Evolutionary conservation across 345 rosid species (phyloP), one percentile per base, ranked within the genome.

Genomic region (Trapa incisa): DNA sequence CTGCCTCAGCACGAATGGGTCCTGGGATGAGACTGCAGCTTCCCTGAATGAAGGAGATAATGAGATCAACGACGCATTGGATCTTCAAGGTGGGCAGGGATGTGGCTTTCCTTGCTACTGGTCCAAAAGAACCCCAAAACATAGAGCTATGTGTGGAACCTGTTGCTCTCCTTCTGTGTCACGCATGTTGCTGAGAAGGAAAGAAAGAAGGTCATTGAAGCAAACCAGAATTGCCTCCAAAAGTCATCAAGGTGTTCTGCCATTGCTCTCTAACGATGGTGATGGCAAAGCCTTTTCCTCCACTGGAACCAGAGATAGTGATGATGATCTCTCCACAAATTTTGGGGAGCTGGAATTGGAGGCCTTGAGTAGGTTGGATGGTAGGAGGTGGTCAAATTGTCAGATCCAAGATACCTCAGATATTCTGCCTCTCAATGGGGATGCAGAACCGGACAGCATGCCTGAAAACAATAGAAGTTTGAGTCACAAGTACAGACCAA

Each of bases 101-200:
- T 94, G 97, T 74, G 99, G 97, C 22, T 91, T 94, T 71, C 92
- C 99, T 29, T 90, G 96, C 76, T 94, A 90, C 70, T 91, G 99
- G 96, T 80, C 92, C 0, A 94, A 79, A 79, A 87, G 88, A 76
- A 83, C 89, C 0, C 84, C 90, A 29, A 85, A 84, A 77, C 91
- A 85, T 73, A 82, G 90, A 77, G 85, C 87, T 41, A 76, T 60
- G 35, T 90, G 92, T 52, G 75, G 88, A 68, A 89, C 91, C 74
- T 88, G 96, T 75, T 88, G 76, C 74, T 91, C 99, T 79, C 95
- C 96, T 64, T 94, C 99, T 8, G 78, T 94, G 61, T 94, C 99
- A 0, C 97, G 87, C 79, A 91, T 88, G 69, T 22, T 22, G 0
- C 50, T 88, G 72, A 77, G 96, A 77, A 86, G 89, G 77, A 93